Base-by-base conservation (phyloP, 768 basidiomycete species). In the Leucocoprinus sp. region DNA sequence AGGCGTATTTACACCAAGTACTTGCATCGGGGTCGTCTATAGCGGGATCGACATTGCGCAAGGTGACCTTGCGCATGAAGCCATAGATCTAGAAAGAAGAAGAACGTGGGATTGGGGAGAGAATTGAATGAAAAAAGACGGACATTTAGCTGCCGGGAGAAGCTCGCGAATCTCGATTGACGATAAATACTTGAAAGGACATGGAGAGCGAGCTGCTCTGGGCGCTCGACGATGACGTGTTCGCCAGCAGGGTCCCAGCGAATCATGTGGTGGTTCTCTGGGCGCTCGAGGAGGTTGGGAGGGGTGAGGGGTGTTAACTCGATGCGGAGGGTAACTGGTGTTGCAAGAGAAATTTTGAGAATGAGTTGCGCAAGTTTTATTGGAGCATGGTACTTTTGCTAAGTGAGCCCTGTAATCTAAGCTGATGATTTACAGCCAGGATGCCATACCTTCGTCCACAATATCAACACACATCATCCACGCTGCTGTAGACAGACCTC, bases 31-130 rank as follows among this genome's bases (percentile, higher is more conserved):
- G 91, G 67, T 95, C 92, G 67, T 89, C 86, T 55, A 93, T 93
- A 51, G 87, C 89, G 52, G 88, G 87, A 71, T 93, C 91, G 63
- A 93, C 85, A 68, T 93, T 92, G 62, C 89, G 84, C 56, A 93
- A 74, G 71, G 93, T 93, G 61, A 95, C 88, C 66, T 95, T 93
- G 67, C 92, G 90, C 89, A 93, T 93, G 73, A 93, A 96, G 54
- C 92, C 93, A 71, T 96, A 96, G 67, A 96, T 96, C 92, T 95
- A 56, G 3, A 27, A 5, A 43, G n/a, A 26, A 31, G 17, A 41
- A 34, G 37, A 35, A 40, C 35, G 41, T 26, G 39, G 39, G 26
- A n/a, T n/a, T n/a, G n/a, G n/a, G n/a, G n/a, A 35, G 46, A 17
- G 31, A 37, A 29, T 24, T 31, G 55, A 59, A 61, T 53, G 55